Base-by-base conservation (phyloP, 2,329 filamentous ascomycete genomes). In the Remersonia thermophila region DNA sequence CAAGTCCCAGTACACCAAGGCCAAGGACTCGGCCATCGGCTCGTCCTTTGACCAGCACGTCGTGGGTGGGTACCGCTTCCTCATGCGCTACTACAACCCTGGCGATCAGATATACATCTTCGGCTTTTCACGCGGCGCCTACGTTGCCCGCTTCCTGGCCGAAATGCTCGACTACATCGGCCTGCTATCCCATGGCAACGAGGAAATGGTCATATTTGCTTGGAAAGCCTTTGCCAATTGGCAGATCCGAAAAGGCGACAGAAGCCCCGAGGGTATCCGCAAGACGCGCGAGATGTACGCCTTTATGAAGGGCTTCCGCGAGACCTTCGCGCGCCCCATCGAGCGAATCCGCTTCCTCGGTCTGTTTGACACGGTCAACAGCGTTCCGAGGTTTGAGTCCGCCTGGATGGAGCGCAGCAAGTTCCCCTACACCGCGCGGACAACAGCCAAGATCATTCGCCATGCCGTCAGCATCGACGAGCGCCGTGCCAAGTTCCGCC, bases 91-190 rank as follows among this genome's bases (percentile, higher is more conserved):
- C 53, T 83, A 83, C 52, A 65, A 66, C 30, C 67, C 71, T 0
- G 70, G 71, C 16, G 71, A 77, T 41, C 67, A 76, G 40, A 80
- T 83, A 26, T 83, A 76, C 52, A 73, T 83, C 57, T 83, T 83
- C 41, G 80, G 80, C 0, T 85, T 84, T 58, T 80, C 73, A 30
- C 71, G 80, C 14, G 80, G 80, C 13, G 70, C 79, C 1, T 84
- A 84, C 49, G 80, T 81, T 30, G 80, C 80, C 0, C 72, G 80
- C 3, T 84, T 84, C 49, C 59, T 85, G 1, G 82, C 83, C 0
- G 83, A 91, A 51, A 89, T 89, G 83, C 67, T 91, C 6, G 83
- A 91, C 50, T 78, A 83, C 47, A 77, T 91, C 37, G 84, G 85
- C 1, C 65, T 93, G 0, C 65, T 93, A 11, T 80, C 78, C 10